Percentiles rank a stretch among this genome's conserved stretches.
These are phyloP conservation scores for Suillus clintonianus DNA, from an alignment of 768 basidiomycete genomes.

Conservation along the genomic window DNA sequence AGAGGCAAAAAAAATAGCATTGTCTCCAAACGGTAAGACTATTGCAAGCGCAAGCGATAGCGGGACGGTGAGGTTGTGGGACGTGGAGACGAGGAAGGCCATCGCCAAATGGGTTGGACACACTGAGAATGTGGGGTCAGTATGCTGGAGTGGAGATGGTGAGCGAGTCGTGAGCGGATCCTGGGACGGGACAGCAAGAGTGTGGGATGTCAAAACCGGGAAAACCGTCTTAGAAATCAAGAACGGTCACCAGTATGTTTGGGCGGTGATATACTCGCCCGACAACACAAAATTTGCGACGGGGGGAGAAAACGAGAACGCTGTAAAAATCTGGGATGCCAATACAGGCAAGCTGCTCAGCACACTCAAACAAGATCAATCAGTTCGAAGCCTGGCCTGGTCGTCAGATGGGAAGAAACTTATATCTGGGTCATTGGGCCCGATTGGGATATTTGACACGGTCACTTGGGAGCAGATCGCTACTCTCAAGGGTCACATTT, in stretches of 20 bases:
- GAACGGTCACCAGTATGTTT: background rate
- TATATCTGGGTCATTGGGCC: background rate
- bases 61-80: conserved; percentile 10
- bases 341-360: background rate
- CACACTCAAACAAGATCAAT: background rate
- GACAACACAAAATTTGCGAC: background rate
- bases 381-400: background rate
- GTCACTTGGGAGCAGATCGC: background rate
- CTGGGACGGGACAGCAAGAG: background rate
- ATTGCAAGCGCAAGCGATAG: conserved; percentile 8
- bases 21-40: background rate
- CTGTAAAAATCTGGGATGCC: background rate
- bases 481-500: background rate
- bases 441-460: background rate
- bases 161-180: background rate
- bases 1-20: background rate
- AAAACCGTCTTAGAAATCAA: background rate
- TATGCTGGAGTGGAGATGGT: background rate
- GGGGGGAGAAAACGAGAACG: background rate
- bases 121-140: background rate
- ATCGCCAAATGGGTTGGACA: background rate
- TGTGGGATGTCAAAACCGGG: background rate
- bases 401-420: background rate
- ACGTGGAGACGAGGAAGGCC: conserved; percentile 25
- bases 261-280: background rate